phyloP scores from a whole-genome alignment of 768 basidiomycete species.

The Lactifluus hygrophoroides region DNA sequence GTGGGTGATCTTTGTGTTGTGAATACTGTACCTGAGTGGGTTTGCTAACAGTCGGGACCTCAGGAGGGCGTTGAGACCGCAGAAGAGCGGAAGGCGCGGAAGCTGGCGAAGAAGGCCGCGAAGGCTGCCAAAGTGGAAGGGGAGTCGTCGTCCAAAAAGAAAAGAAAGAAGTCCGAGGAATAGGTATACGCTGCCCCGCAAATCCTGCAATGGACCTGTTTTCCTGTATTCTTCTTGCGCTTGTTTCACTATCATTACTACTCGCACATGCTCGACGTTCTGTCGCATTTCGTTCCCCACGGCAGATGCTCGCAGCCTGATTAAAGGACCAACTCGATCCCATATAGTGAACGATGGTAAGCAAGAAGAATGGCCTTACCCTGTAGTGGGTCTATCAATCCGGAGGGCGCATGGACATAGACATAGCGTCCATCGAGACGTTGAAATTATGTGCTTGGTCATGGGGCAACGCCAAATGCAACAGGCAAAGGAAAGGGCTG shows the following conservation, averaged over 20 bases:
- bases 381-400: no score
- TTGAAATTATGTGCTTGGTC: no score
- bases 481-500: no score
- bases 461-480: no score
- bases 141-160: constrained; percentile 51
- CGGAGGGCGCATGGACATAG: no score
- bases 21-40: background rate
- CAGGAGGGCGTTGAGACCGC: constrained; percentile 59
- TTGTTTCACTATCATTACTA: background rate
- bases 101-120: constrained; percentile 70
- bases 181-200: constrained; percentile 3
- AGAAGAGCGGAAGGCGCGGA: constrained; percentile 74
- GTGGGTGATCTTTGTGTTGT: background rate
- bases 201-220: background rate
- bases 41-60: constrained; percentile 5
- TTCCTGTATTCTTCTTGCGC: background rate
- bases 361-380: no score
- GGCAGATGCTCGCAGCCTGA: no score
- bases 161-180: constrained; percentile 35
- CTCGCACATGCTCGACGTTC: background rate
- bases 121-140: constrained; percentile 48
- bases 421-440: no score
- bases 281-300: background rate
- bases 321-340: no score
- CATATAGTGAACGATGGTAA: no score